Evolutionary conservation across 345 rosid genomes (phyloP).

Genomic region (Euphorbia peplus): DNA sequence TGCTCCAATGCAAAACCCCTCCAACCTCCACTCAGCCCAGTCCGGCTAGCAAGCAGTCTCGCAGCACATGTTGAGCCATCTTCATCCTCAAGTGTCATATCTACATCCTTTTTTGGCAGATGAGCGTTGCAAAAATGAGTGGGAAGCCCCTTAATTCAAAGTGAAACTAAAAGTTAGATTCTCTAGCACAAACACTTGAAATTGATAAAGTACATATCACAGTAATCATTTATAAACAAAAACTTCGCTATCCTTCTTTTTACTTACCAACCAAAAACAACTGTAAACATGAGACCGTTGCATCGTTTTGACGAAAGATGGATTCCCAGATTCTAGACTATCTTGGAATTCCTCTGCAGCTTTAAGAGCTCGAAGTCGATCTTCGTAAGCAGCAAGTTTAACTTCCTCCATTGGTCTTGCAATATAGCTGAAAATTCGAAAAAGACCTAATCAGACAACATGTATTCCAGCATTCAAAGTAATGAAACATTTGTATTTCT

Average conservation of each 20-base stretch:
- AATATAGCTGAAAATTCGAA: conserved; percentile 33
- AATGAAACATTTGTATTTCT: background rate
- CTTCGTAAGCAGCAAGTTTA: conserved; percentile 45
- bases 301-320: conserved; percentile 63
- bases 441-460: background rate
- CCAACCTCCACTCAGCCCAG: conserved; percentile 56
- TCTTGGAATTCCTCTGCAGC: conserved; percentile 47
- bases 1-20: conserved; percentile 46
- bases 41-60: conserved; percentile 23
- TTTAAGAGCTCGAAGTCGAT: conserved; percentile 29
- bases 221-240: background rate
- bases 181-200: background rate
- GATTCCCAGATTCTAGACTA: conserved; percentile 35
- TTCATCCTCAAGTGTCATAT: conserved; percentile 38
- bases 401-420: conserved; percentile 50
- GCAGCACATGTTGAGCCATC: conserved; percentile 30
- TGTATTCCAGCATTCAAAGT: background rate
- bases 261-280: conserved; percentile 69
- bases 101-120: conserved; percentile 28
- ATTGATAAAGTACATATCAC: background rate
- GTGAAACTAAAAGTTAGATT: background rate
- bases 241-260: background rate
- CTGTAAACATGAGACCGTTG: conserved; percentile 70
- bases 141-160: conserved; percentile 40
- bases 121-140: conserved; percentile 32